A percentile compares a stretch with the other conserved stretches of the same genome.
Conservation (phyloP, 805 yeast species). For the Candida tammaniensis region DNA sequence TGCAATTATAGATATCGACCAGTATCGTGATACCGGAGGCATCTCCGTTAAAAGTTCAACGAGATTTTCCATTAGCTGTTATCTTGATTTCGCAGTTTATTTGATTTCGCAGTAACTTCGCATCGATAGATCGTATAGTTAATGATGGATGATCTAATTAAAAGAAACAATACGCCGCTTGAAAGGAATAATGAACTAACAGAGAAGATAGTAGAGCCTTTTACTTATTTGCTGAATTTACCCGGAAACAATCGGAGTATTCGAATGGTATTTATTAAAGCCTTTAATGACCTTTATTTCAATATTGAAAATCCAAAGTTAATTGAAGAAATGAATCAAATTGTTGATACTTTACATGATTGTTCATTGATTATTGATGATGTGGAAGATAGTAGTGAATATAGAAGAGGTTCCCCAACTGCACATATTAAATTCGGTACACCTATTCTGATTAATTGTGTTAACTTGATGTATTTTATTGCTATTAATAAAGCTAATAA, state of each 20-base stretch:
- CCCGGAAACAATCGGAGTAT: conserved; percentile 34
- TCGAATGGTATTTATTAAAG: conserved; percentile 27
- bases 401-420: conserved; percentile 75
- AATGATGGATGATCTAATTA: conserved; percentile 6
- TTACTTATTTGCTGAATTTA: conserved; percentile 26
- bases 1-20: conserved; percentile 25
- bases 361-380: conserved; percentile 63
- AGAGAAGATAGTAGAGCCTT: conserved; percentile 23
- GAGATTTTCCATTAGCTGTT: conserved; percentile 15
- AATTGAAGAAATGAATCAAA: conserved; percentile 24
- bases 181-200: conserved; percentile 11
- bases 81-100: too few species aligned
- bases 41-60: conserved; percentile 10
- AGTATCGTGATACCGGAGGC: conserved; percentile 23
- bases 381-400: conserved; percentile 73
- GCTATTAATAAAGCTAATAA: conserved; percentile 52
- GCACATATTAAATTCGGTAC: conserved; percentile 77
- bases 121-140: background rate
- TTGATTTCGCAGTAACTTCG: too few species aligned
- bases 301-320: conserved; percentile 22
- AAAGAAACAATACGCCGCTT: conserved; percentile 10
- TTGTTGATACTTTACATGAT: conserved; percentile 34
- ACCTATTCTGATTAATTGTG: conserved; percentile 78
- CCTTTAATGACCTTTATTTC: conserved; percentile 33
- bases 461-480: conserved; percentile 76